A percentile compares a stretch with the other conserved stretches of the same genome.
phyloP scores from a whole-genome alignment of 2,329 filamentous ascomycete genomes.

The Colletotrichum scovillei region DNA sequence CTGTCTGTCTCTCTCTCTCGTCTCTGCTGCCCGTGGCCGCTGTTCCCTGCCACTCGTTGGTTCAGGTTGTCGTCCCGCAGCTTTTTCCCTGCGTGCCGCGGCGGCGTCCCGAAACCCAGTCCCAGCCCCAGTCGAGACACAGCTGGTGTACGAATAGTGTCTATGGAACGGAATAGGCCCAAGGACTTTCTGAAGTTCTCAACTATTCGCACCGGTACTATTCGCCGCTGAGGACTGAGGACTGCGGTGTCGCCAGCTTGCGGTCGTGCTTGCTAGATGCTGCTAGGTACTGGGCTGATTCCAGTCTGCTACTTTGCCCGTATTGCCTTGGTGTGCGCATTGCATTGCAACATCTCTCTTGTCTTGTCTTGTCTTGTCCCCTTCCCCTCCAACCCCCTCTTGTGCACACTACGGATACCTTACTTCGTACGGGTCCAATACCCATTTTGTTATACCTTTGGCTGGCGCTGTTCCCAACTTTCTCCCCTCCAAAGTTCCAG shows the following conservation, averaged over 20 bases:
- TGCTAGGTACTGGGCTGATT: not conserved
- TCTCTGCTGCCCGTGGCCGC: not conserved
- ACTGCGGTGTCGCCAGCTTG: not conserved
- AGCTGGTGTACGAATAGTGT: conserved; percentile 9
- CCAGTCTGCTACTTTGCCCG: not conserved
- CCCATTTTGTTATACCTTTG: not conserved
- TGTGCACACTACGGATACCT: not conserved
- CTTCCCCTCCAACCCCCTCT: not conserved
- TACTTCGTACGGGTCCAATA: too few relatives aligned
- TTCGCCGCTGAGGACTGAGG: not conserved
- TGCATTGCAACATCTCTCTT: not conserved
- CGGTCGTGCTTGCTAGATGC: not conserved
- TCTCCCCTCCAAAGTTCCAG: not conserved
- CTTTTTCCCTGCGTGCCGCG: conserved; percentile 14
- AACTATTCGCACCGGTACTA: too few relatives aligned
- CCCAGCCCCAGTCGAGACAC: conserved; percentile 14
- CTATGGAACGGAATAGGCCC: not conserved
- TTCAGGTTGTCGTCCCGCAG: not conserved
- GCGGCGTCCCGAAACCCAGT: conserved; percentile 26
- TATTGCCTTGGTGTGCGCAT: not conserved
- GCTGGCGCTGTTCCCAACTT: too few relatives aligned
- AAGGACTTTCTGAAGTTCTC: not conserved
- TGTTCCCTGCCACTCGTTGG: not conserved
- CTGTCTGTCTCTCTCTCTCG: not conserved
- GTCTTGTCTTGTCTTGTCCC: not conserved